Evolutionary conservation across 2,329 filamentous ascomycete genomes (phyloP), one percentile per base, ranked within the genome.

Genomic region (Trichoderma pleuroti): DNA sequence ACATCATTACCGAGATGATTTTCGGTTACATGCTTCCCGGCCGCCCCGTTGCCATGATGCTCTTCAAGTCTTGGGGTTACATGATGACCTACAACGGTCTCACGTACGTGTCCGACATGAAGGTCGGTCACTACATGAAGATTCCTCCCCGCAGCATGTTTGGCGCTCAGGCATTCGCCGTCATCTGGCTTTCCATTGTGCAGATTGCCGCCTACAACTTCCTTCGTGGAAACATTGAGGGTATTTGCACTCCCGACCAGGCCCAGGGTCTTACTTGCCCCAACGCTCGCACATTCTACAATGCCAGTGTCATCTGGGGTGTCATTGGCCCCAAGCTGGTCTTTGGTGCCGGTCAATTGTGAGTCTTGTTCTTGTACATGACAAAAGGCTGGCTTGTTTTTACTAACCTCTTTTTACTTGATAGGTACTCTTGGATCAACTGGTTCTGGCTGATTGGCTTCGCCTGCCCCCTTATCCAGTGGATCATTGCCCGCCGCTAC

Each of bases 251-350:
- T 1, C 68, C 75, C 0, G 46, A 81, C 0, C 86, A 89, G 73
- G 34, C 76, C 2, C 83, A 85, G 74, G 84, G 85, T 64, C 86
- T 88, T 74, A 86, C 81, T 26, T 90, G 88, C 75, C 88, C 88
- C 10, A 82, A 83, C 42, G 86, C 85, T 18, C 84, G 84, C 28
- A 87, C 88, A 0, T 90, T 90, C 76, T 90, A 87, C 80, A 88
- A 86, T 28, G 85, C 85, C 30, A 87, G 86, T 24, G 82, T 89
- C 7, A 85, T 89, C 69, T 89, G 88, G 88, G 88, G 88, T 70
- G 82, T 88, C 21, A 88, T 91, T 69, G 88, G 80, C 1, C 80
- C 80, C 2, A 74, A 70, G 46, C 74, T 75, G 62, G 78, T 81
- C 42, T 80, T 80, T 67, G 79, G 79, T 16, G 74, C 74, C n/a